Evolutionary conservation across 371 early-diverging fungal genomes (phyloP).

Genomic region (Circinella umbellata): DNA sequence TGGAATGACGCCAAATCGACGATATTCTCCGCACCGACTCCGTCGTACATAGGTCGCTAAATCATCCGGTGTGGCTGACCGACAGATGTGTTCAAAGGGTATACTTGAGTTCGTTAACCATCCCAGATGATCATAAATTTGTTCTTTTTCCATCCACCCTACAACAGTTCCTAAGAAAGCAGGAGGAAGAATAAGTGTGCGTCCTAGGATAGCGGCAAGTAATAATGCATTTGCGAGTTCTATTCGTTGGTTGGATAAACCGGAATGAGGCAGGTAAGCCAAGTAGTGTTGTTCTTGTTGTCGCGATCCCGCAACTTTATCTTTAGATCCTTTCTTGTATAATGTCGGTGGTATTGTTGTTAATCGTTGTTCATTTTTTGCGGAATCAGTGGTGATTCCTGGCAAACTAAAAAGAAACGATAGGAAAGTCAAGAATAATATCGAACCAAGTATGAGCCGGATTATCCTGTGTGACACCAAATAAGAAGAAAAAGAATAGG

Average conservation of each 20-base stretch:
- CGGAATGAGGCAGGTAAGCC: constrained; percentile 63
- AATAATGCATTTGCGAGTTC: constrained; percentile 60
- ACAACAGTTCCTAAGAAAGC: constrained; percentile 46
- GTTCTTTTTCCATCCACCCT: constrained; percentile 38
- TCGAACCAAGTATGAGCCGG: not conserved
- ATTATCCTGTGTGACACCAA: not conserved
- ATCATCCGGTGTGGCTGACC: constrained; percentile 23
- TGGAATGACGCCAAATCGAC: constrained; percentile 32
- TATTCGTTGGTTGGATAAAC: constrained; percentile 64
- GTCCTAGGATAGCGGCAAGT: constrained; percentile 54
- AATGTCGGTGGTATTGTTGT: not conserved
- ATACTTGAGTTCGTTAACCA: constrained; percentile 40
- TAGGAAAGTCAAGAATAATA: not conserved
- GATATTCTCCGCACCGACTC: constrained; percentile 35
- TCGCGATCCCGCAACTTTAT: not conserved
- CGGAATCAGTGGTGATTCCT: not conserved
- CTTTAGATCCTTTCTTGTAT: not conserved
- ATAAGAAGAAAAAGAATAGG: not conserved
- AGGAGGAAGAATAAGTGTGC: constrained; percentile 65
- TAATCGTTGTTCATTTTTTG: not conserved
- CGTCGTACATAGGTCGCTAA: constrained; percentile 25
- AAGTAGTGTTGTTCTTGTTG: constrained; percentile 30
- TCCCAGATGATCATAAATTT: constrained; percentile 24
- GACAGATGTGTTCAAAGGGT: constrained; percentile 29
- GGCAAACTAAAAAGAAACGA: not conserved